Percentiles rank a stretch among this genome's conserved stretches.
phyloP scores from a whole-genome alignment of 495 filamentous ascomycete genomes.

The Daldinia grandis region DNA sequence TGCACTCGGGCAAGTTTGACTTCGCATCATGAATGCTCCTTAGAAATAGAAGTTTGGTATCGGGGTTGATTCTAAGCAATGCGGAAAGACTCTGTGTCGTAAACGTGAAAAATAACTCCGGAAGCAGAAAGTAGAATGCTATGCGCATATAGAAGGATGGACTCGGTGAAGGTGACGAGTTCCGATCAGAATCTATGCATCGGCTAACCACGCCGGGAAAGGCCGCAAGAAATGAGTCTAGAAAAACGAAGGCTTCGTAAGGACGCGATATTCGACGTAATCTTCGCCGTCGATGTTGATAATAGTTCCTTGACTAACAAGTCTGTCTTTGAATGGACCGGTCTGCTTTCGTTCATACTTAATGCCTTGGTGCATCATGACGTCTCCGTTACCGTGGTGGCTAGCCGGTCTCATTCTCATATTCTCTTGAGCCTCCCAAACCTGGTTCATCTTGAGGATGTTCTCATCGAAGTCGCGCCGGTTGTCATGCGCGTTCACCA shows the following conservation, averaged over 20 bases:
- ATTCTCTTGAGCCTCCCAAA: slow-evolving; percentile 58
- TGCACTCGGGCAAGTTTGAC: neutral
- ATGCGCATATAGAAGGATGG: neutral
- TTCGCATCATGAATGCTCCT: neutral
- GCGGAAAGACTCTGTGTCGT: neutral
- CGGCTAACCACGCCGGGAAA: neutral
- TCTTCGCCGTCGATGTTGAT: slow-evolving; percentile 66
- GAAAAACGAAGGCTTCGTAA: slow-evolving; percentile 64
- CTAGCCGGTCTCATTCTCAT: slow-evolving; percentile 44
- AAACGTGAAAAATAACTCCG: neutral
- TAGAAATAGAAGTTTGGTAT: neutral
- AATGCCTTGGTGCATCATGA: slow-evolving; percentile 60
- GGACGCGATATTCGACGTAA: slow-evolving; percentile 64
- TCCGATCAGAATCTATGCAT: neutral
- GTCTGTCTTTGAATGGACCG: slow-evolving; percentile 61
- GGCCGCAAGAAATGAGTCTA: slow-evolving; percentile 2
- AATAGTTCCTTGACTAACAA: slow-evolving; percentile 60
- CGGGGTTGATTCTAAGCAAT: neutral
- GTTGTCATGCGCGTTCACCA: slow-evolving; percentile 30
- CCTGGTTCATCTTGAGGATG: slow-evolving; percentile 53
- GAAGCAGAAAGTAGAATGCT: neutral
- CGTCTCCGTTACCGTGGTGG: slow-evolving; percentile 49
- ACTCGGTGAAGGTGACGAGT: neutral
- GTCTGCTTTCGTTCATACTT: slow-evolving; percentile 63
- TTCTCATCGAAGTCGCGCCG: slow-evolving; percentile 53